Percentiles rank a stretch among this genome's conserved stretches.
Evolutionary conservation across 306 rosid genomes (phyloP).

Genomic region (Quercus cerris): DNA sequence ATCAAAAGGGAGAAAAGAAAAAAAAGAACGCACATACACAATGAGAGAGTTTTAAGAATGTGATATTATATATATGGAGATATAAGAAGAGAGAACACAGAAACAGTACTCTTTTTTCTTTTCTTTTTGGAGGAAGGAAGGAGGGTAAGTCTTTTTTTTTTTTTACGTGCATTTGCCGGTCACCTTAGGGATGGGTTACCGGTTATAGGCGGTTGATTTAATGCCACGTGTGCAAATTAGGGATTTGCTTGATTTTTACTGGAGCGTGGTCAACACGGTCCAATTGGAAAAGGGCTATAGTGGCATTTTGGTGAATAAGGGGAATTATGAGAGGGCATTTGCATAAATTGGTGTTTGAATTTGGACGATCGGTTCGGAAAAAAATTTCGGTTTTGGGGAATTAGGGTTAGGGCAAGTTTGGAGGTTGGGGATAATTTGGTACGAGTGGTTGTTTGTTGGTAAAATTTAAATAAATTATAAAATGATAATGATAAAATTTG

Average conservation of each 20-base stretch:
- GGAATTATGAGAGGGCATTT: conserved; percentile 9
- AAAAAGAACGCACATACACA: neutral
- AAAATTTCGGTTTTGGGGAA: conserved; percentile 7
- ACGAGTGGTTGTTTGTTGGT: conserved; percentile 33
- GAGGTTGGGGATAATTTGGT: conserved; percentile 23
- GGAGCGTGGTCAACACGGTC: neutral
- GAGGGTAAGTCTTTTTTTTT: conserved; percentile 17
- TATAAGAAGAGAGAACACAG: no score
- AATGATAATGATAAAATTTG: conserved; percentile 39
- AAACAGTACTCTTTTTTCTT: no score
- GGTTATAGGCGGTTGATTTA: conserved; percentile 42
- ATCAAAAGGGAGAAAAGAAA: conserved; percentile 11
- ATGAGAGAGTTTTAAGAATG: conserved; percentile 20
- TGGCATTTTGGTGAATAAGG: conserved; percentile 20
- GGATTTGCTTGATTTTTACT: conserved; percentile 22
- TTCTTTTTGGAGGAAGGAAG: no score
- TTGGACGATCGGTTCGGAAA: conserved; percentile 2
- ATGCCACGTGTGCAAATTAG: conserved; percentile 26
- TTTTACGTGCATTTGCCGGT: conserved; percentile 43
- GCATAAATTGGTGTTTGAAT: neutral
- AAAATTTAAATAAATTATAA: neutral
- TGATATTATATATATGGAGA: neutral
- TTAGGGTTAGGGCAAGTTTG: conserved; percentile 33
- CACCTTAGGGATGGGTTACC: conserved; percentile 28
- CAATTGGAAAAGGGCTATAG: neutral